Conservation (phyloP, 176 grass and related monocot species). For the Rhynchospora tenuis region DNA sequence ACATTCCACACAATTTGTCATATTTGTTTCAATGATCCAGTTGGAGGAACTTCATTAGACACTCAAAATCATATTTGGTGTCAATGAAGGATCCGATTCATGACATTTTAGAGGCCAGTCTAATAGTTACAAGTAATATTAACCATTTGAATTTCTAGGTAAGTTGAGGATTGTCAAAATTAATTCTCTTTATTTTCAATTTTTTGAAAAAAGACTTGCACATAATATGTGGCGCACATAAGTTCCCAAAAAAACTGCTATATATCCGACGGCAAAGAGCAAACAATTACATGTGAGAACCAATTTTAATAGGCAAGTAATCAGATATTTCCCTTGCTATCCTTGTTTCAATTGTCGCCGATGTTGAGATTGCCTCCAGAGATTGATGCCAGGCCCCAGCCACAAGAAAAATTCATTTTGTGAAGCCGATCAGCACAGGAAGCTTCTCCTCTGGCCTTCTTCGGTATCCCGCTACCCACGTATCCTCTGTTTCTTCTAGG, state of each 20-base stretch:
- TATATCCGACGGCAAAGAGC: not conserved
- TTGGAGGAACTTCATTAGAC: too few species aligned
- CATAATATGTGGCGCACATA: not conserved
- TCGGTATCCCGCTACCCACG: too few species aligned
- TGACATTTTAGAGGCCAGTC: too few species aligned
- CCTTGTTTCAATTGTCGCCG: not conserved
- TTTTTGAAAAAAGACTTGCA: not conserved
- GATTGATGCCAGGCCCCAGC: too few species aligned
- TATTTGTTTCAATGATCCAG: too few species aligned
- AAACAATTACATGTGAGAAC: not conserved
- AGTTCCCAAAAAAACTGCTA: not conserved
- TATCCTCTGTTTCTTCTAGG: not conserved
- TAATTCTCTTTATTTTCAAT: not conserved
- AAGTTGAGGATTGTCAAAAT: not conserved
- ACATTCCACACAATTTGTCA: too few species aligned
- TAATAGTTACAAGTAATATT: too few species aligned
- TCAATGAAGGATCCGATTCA: too few species aligned
- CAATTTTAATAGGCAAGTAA: not conserved
- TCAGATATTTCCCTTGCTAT: not conserved
- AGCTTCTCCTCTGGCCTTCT: too few species aligned
- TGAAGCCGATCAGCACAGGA: too few species aligned
- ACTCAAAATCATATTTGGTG: too few species aligned
- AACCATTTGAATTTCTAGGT: not conserved
- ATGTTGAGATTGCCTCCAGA: not conserved
- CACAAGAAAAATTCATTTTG: too few species aligned